Conservation (phyloP, 768 basidiomycete species). For the Pleurotus ostreatus region DNA sequence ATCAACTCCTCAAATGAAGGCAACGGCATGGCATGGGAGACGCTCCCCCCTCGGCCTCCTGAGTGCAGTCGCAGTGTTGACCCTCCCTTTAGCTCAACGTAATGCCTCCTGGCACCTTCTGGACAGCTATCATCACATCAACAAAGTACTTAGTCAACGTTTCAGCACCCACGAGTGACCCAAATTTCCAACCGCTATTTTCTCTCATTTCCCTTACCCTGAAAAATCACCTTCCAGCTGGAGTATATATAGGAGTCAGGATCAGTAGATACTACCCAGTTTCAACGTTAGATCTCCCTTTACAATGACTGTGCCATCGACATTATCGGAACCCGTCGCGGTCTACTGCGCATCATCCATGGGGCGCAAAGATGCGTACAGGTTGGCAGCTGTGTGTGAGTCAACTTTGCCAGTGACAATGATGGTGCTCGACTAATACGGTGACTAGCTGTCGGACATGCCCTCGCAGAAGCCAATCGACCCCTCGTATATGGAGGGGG, state of each 20-base stretch:
- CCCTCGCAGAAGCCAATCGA: conserved; percentile 55
- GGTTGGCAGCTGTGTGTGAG: conserved; percentile 68
- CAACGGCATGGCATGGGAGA: too few species aligned
- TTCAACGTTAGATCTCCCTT: background rate
- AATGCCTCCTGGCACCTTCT: background rate
- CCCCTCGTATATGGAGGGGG: conserved; percentile 89
- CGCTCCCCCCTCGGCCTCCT: too few species aligned
- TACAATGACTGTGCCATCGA: background rate
- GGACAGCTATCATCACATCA: background rate
- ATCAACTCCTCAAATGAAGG: too few species aligned
- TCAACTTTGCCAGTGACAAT: conserved; percentile 11
- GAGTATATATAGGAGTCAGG: background rate
- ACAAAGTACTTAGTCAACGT: background rate
- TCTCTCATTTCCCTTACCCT: conserved; percentile 2
- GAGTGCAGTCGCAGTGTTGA: background rate
- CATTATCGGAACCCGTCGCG: conserved; percentile 41
- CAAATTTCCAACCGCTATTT: background rate
- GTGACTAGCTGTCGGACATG: conserved; percentile 62
- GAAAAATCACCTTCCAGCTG: background rate
- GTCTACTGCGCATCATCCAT: conserved; percentile 83
- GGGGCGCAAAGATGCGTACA: conserved; percentile 59
- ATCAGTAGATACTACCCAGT: background rate
- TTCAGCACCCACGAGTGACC: background rate
- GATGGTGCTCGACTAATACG: conserved; percentile 4
- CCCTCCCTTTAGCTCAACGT: background rate